A percentile compares a stretch with the other conserved stretches of the same genome.
Conservation (phyloP, 768 basidiomycete species). For the Macrolepiota dolichaula region DNA sequence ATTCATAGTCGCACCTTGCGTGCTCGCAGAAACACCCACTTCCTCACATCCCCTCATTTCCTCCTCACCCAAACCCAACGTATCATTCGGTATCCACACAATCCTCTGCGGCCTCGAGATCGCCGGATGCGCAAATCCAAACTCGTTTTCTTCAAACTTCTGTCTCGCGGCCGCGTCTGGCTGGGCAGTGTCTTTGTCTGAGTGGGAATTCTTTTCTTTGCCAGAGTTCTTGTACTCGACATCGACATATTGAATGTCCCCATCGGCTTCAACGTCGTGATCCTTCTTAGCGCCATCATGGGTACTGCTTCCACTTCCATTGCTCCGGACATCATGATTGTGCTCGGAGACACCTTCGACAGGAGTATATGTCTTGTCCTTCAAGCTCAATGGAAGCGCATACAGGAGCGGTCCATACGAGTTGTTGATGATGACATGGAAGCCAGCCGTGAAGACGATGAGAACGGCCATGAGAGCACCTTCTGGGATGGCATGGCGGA, state of each 20-base stretch:
- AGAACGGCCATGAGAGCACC: constrained; percentile 84
- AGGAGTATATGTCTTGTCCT: constrained; percentile 52
- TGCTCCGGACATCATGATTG: neutral
- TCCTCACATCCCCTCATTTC: constrained; percentile 58
- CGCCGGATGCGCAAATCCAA: constrained; percentile 89
- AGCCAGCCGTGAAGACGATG: constrained; percentile 74
- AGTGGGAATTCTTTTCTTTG: constrained; percentile 12
- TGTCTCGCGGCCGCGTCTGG: constrained; percentile 6
- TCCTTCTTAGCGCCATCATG: neutral
- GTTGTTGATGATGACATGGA: constrained; percentile 68
- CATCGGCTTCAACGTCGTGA: constrained; percentile 3
- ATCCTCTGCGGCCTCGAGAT: constrained; percentile 66
- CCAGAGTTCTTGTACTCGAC: neutral
- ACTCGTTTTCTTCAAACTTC: constrained; percentile 35
- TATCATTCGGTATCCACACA: constrained; percentile 84
- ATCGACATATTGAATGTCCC: neutral
- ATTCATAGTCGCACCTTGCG: constrained; percentile 28
- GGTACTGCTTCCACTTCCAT: neutral
- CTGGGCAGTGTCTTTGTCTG: neutral
- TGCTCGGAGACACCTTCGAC: constrained; percentile 6
- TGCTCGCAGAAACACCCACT: constrained; percentile 46
- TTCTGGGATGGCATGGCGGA: constrained; percentile 68
- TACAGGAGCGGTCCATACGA: constrained; percentile 79
- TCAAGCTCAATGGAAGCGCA: constrained; percentile 78
- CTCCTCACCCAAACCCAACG: constrained; percentile 56